phyloP scores from a whole-genome alignment of 2,329 filamentous ascomycete genomes.

The Cercospora berteroae region DNA sequence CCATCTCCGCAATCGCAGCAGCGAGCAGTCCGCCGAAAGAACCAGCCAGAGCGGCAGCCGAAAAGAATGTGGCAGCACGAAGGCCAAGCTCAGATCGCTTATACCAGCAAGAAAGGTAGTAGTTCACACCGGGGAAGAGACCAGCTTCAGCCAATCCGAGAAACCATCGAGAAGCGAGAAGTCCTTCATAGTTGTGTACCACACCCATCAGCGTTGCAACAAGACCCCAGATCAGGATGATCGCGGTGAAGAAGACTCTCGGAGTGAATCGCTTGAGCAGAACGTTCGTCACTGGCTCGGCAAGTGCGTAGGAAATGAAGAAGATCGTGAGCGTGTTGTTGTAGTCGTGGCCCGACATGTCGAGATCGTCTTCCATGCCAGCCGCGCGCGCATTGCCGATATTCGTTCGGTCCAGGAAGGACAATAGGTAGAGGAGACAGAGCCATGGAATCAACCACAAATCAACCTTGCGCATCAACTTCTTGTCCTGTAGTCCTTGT shows the following conservation, averaged over 20 bases:
- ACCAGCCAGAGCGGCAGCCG: constrained; percentile 73
- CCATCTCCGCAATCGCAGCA: constrained; percentile 68
- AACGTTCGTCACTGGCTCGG: constrained; percentile 76
- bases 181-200: constrained; percentile 31
- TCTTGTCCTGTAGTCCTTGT: constrained; percentile 46
- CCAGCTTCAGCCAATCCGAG: constrained; percentile 35
- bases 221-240: constrained; percentile 70
- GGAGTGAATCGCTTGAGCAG: constrained; percentile 73
- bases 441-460: constrained; percentile 53
- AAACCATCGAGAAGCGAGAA: constrained; percentile 34
- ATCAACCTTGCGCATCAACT: constrained; percentile 53
- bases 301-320: constrained; percentile 80
- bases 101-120: constrained; percentile 84
- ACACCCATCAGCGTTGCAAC: constrained; percentile 30
- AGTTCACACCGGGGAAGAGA: constrained; percentile 69
- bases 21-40: constrained; percentile 74
- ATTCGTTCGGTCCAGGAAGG: constrained; percentile 54
- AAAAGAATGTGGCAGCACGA: constrained; percentile 72
- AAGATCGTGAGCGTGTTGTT: constrained; percentile 78
- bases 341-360: constrained; percentile 65
- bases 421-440: constrained; percentile 57
- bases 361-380: constrained; percentile 56
- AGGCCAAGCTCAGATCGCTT: constrained; percentile 70
- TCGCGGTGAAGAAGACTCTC: constrained; percentile 69
- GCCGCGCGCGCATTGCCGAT: constrained; percentile 61